phyloP scores from a whole-genome alignment of 2,329 filamentous ascomycete species.

The Fusarium newnesense region DNA sequence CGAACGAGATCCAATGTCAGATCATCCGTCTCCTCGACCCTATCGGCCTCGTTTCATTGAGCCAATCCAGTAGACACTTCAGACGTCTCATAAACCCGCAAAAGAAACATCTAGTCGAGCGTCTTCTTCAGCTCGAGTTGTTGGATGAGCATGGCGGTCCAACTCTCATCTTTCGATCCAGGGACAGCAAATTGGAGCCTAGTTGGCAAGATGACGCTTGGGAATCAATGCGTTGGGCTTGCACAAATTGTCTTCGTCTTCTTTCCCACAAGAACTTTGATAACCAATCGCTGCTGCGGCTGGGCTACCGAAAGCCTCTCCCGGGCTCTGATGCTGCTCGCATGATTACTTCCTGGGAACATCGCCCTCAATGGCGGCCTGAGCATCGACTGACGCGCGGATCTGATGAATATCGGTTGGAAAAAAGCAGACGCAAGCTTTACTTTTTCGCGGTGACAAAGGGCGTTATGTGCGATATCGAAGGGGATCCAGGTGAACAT shows the following conservation, averaged over 20 bases:
- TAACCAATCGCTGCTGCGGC: constrained; percentile 9
- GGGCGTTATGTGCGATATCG: neutral
- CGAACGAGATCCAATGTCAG: constrained; percentile 11
- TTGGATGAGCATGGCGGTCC: neutral
- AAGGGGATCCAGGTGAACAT: neutral
- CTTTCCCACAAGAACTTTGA: constrained; percentile 16
- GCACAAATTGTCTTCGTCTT: constrained; percentile 23
- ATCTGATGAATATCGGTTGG: neutral
- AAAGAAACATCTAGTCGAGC: constrained; percentile 13
- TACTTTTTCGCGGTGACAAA: constrained; percentile 10
- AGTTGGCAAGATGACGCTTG: neutral
- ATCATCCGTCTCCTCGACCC: constrained; percentile 31
- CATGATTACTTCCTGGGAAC: constrained; percentile 16
- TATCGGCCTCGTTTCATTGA: constrained; percentile 20
- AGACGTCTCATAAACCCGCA: constrained; percentile 12
- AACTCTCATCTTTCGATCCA: neutral
- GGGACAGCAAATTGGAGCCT: neutral
- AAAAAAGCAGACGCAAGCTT: neutral
- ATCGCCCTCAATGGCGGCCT: neutral
- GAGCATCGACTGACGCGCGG: neutral
- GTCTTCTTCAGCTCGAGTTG: constrained; percentile 15
- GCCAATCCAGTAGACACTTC: constrained; percentile 21
- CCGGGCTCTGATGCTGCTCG: neutral
- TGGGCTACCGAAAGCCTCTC: constrained; percentile 20
- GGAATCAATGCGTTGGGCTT: constrained; percentile 25